Base-by-base conservation (phyloP, 345 rosid species). In the Hevea brasiliensis region DNA sequence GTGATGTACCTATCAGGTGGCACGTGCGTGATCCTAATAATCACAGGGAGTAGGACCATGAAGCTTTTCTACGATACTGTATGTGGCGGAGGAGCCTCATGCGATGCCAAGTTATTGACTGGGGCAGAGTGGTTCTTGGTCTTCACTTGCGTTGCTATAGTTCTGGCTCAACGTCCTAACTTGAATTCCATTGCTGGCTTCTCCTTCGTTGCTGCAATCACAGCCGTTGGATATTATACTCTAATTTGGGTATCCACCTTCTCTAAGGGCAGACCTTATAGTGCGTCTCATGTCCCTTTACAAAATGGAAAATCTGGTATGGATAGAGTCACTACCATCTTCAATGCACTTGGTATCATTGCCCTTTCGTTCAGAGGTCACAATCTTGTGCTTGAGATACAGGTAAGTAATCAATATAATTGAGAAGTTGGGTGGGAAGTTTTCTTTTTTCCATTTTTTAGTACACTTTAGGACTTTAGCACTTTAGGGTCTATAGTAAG, bases 1-100 rank as follows among this genome's bases (percentile, higher is more conserved):
- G 85, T 86, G 3, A 83, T 89, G 88, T 89, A 85, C 66, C 80
- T 89, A 17, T 89, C 93, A 6, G 87, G 91, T 0, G 91, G 91
- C 4, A 57, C 91, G 1, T 85, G 88, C 23, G 85, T 74, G 40
- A 59, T 79, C 70, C 62, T 87, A 44, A 83, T 89, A 11, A 85
- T 86, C 73, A 82, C 77, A 6, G 88, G 85, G 3, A 87, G 84
- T 0, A 55, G 75, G 18, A 57, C 82, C 41, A 48, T 84, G 81
- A 50, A 81, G 61, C 71, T 54, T 35, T 42, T 87, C 26, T 82
- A 71, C 77, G 55, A 62, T 6, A 63, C 76, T 45, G 0, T 83
- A 0, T 66, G 87, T 21, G 70, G 18, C 0, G 74, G 62, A 3
- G 78, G 69, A 0, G 35, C 60, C 23, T 48, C 47, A 1, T 82